phyloP scores from a whole-genome alignment of 2,329 filamentous ascomycete genomes.

The Podosphaera fusca region DNA sequence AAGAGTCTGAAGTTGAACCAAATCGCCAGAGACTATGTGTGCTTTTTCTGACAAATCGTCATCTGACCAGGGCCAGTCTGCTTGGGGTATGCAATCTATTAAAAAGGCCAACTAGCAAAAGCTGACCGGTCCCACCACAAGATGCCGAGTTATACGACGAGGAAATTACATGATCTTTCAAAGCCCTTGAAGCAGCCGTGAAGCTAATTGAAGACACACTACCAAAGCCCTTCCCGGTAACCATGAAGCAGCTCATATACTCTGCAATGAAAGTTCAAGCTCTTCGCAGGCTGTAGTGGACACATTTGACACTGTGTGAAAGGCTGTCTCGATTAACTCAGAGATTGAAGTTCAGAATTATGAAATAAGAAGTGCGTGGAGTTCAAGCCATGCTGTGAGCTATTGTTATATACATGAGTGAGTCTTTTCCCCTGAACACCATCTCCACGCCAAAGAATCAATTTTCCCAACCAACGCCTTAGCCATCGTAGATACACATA shows the following conservation, averaged over 20 bases:
- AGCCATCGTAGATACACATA: too few relatives aligned
- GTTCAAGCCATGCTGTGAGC: too few relatives aligned
- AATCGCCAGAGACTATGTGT: not conserved
- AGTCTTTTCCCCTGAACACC: too few relatives aligned
- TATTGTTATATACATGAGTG: too few relatives aligned
- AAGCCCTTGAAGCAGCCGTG: not conserved
- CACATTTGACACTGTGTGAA: not conserved
- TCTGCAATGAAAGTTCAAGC: not conserved
- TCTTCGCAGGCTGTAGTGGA: not conserved
- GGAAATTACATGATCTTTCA: not conserved
- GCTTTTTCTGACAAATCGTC: not conserved
- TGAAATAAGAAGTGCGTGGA: too few relatives aligned
- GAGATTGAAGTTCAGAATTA: too few relatives aligned
- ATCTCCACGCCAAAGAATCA: too few relatives aligned
- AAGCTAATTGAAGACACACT: not conserved
- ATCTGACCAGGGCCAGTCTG: not conserved
- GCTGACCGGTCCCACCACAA: not conserved
- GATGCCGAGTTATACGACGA: not conserved
- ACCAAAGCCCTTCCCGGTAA: not conserved
- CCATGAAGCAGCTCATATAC: not conserved
- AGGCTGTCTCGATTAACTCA: too few relatives aligned
- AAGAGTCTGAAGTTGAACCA: too few relatives aligned
- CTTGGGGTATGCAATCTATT: not conserved
- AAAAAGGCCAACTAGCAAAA: not conserved
- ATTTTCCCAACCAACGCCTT: too few relatives aligned